Base-by-base conservation (phyloP, 2,329 filamentous ascomycete genomes). In the Colletotrichum sp. region DNA sequence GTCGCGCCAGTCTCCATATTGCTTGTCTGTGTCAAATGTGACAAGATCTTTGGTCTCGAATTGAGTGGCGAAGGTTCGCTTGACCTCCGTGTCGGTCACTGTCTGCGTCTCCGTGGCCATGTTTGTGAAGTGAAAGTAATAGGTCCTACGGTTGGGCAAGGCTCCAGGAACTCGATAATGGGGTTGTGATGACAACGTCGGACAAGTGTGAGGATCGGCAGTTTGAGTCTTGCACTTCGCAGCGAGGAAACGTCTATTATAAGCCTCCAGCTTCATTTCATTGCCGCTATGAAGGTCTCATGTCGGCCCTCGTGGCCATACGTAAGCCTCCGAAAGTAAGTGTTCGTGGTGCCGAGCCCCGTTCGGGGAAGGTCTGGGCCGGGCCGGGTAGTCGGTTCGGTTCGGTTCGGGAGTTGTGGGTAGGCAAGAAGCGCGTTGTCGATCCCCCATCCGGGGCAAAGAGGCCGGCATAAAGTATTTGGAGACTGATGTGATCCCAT, bases 1-100 rank as follows among this genome's bases (percentile, higher is more conserved):
- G 67, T 87, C 86, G 6, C 86, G 83, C 86, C 85, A 88, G 78
- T 87, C 86, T 44, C 82, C 82, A 74, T 85, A 84, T 30, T 79
- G 60, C 79, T 81, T 73, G 78, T 66, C 77, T 7, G 74, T 57
- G 15, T 78, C 69, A 26, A 80, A 80, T 12, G 76, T 78, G 62
- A 80, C 69, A 2, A 80, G 72, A n/a, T 80, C 78, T 59, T 80
- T 80, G 65, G 74, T 79, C 75, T 80, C 79, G n/a, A 78, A 79
- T 57, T 78, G 71, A 1, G 78, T 60, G 18, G 74, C 78, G 5
- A 79, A 77, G n/a, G 77, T 79, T n/a, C 44, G 32, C 55, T 70
- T 75, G 16, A 55, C 63, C 34, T 76, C 66, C 1, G 32, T 24
- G 21, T 75, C 55, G 10, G 67, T 49, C 10, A 69, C 66, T 24